Evolutionary conservation across 352 stramenopile species (phyloP).

Genomic region (Phytophthora sp.): DNA sequence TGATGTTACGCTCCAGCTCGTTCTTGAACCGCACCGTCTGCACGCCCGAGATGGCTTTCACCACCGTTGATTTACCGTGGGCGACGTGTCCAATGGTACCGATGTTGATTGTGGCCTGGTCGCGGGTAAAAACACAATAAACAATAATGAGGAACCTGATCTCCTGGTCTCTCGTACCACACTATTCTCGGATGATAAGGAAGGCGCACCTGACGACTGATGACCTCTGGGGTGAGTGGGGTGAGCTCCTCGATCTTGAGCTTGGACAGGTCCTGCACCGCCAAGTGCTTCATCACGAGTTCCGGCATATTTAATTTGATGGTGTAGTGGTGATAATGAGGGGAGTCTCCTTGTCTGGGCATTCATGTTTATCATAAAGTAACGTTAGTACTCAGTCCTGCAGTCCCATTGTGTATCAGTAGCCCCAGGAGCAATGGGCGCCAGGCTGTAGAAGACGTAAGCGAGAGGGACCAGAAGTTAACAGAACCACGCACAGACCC

Average conservation of each 20-base stretch:
- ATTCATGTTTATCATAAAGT: not conserved
- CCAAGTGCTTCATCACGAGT: slow-evolving; percentile 77
- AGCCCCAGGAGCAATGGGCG: too few species aligned
- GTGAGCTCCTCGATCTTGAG: slow-evolving; percentile 97
- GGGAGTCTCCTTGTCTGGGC: not conserved
- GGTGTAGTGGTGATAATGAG: too few species aligned
- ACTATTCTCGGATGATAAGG: not conserved
- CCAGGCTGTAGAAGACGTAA: too few species aligned
- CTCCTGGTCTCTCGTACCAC: too few species aligned
- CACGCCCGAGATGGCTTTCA: slow-evolving; percentile 99
- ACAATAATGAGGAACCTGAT: not conserved
- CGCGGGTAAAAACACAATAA: too few species aligned
- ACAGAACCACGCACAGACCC: too few species aligned
- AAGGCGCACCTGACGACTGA: slow-evolving; percentile 74
- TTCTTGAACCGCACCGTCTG: slow-evolving; percentile 99
- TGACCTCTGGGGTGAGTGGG: slow-evolving; percentile 98
- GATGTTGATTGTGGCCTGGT: slow-evolving; percentile 99
- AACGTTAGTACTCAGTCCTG: not conserved
- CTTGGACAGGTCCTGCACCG: slow-evolving; percentile 94
- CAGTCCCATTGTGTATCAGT: too few species aligned
- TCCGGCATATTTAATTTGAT: slow-evolving; percentile 54
- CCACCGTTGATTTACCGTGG: slow-evolving; percentile 99
- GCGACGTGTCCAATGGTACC: slow-evolving; percentile 99
- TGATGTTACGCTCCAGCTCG: slow-evolving; percentile 99
- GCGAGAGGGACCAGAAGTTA: too few species aligned